Evolutionary conservation across 1,284 basidiomycete species (phyloP).

Genomic region (Xanthoconium separans): DNA sequence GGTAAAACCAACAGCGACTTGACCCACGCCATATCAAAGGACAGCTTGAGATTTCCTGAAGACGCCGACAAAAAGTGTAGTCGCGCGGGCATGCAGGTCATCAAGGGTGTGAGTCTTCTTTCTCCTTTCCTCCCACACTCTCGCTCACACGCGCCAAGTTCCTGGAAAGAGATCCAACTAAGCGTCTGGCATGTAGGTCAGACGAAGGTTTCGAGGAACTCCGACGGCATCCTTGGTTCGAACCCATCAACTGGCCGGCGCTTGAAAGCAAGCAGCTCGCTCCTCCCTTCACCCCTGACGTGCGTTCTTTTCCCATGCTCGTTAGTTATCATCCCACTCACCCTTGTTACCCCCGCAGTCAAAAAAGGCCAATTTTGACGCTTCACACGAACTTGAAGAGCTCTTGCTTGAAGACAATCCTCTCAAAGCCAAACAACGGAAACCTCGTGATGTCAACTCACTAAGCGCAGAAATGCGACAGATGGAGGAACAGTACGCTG

Average conservation of each 20-base stretch:
- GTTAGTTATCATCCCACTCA: not conserved
- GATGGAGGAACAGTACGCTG: slow-evolving; percentile 94
- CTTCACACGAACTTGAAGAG: slow-evolving; percentile 98
- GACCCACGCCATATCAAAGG: slow-evolving; percentile 84
- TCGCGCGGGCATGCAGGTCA: slow-evolving; percentile 59
- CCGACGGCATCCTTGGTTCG: slow-evolving; percentile 86
- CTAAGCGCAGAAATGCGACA: slow-evolving; percentile 90
- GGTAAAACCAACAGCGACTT: slow-evolving; percentile 89
- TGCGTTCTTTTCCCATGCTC: slow-evolving; percentile 39
- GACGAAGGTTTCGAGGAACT: slow-evolving; percentile 81
- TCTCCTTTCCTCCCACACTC: slow-evolving; percentile 8
- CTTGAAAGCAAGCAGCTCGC: slow-evolving; percentile 78
- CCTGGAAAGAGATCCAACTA: slow-evolving; percentile 81
- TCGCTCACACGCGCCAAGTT: slow-evolving; percentile 50
- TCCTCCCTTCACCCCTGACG: slow-evolving; percentile 92
- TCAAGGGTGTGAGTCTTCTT: slow-evolving; percentile 59
- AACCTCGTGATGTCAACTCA: slow-evolving; percentile 80
- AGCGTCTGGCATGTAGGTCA: slow-evolving; percentile 80
- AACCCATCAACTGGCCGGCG: slow-evolving; percentile 81
- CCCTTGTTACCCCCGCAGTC: slow-evolving; percentile 48
- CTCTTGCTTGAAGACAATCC: slow-evolving; percentile 95
- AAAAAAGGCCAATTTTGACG: slow-evolving; percentile 98
- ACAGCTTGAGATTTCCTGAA: slow-evolving; percentile 74
- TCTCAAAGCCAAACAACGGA: slow-evolving; percentile 90
- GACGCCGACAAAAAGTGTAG: slow-evolving; percentile 73